Percentiles rank a stretch among this genome's conserved stretches.
phyloP scores from a whole-genome alignment of 441 rosid genomes.

The Geranium incanum region DNA sequence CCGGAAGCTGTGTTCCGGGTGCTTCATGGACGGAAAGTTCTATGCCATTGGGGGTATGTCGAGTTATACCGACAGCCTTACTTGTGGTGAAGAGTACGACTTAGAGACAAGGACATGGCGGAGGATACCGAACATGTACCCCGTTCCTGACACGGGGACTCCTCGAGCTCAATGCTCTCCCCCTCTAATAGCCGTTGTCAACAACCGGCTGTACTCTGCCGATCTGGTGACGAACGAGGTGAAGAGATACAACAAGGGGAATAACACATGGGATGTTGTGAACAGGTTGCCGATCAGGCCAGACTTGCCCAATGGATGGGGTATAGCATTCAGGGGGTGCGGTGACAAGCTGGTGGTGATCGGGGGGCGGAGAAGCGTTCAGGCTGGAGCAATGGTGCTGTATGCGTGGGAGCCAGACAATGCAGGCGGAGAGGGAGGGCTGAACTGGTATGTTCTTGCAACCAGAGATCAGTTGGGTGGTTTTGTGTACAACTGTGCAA shows the following conservation, averaged over 20 bases:
- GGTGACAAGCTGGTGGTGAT: constrained; percentile 41
- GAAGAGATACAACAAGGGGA: constrained; percentile 36
- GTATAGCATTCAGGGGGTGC: constrained; percentile 43
- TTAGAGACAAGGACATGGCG: constrained; percentile 40
- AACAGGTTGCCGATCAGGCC: constrained; percentile 40
- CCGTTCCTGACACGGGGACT: constrained; percentile 21
- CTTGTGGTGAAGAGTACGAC: constrained; percentile 48
- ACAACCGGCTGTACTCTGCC: constrained; percentile 36
- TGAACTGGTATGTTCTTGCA: constrained; percentile 38
- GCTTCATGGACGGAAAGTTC: constrained; percentile 55
- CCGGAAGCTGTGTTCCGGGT: constrained; percentile 44
- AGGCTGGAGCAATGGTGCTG: constrained; percentile 34
- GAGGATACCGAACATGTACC: constrained; percentile 42
- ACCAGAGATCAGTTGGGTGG: constrained; percentile 35
- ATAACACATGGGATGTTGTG: constrained; percentile 35
- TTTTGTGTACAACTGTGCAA: constrained; percentile 49
- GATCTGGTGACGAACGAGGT: constrained; percentile 39
- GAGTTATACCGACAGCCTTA: constrained; percentile 24
- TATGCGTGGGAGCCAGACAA: constrained; percentile 41
- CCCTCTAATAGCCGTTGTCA: constrained; percentile 35
- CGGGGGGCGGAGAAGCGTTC: constrained; percentile 35
- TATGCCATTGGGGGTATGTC: constrained; percentile 47
- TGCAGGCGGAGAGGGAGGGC: constrained; percentile 17
- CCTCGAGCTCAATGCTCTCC: constrained; percentile 41
- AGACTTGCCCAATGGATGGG: constrained; percentile 44